Base-by-base conservation (phyloP, 73 alveolate genomes). In the Paramecium biaurelia region DNA sequence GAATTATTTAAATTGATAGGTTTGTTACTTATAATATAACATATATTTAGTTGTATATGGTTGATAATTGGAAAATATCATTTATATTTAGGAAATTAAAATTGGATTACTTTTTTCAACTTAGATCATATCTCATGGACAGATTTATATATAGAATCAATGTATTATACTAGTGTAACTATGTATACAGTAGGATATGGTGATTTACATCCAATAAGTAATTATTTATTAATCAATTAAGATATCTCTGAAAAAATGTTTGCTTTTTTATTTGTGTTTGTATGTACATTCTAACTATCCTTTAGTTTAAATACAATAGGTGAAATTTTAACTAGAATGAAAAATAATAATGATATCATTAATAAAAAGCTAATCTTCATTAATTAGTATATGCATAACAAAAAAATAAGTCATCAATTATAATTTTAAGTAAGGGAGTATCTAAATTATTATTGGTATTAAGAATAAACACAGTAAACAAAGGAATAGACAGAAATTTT, bases 131-230 rank as follows among this genome's bases (percentile, higher is more conserved):
- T 21, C 20, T 15, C 23, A 14, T 86, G 86, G 72, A 57, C 47
- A 9, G 43, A 63, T 63, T 67, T 57, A 89, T 89, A 89, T 70
- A 38, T 89, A n/a, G 70, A 89, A 28, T 68, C 94, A 0, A 37
- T 70, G 47, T 89, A 89, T 43, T 89, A 21, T 57, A 89, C 74
- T 18, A 58, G 92, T 70, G 94, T 89, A 14, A 89, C 92, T n/a
- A 89, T 89, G 94, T 70, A 47, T 8, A 89, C 94, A 0, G 94
- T 89, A 3, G 94, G 94, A 26, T 89, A 70, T 89, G 94, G 94
- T 23, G 94, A 89, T 45, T 41, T 70, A 26, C 79, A 59, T 28
- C 89, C 92, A 42, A 24, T 43, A 42, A 45, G 58, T 28, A 21
- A 15, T 37, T 37, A 28, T 37, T 53, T 53, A 53, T 5, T 45